These are phyloP conservation scores for Colletotrichum zoysiae DNA, from an alignment of 2,329 filamentous ascomycete species.

Conservation along the genomic window DNA sequence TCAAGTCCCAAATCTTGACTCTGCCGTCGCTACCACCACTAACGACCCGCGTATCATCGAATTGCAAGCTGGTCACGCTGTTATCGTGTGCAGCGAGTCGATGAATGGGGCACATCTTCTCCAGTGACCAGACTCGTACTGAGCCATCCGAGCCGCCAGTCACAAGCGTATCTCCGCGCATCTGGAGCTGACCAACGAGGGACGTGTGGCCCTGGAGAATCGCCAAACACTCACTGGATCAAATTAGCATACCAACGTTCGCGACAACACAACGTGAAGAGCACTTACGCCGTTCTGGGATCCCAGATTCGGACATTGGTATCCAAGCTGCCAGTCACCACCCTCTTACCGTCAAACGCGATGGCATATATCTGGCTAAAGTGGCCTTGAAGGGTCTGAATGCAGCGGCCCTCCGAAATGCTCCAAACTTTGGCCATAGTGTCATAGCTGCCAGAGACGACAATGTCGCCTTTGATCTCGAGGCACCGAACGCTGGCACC, in stretches of 20 bases:
- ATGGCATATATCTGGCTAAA: slow-evolving; percentile 99
- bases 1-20: slow-evolving; percentile 98
- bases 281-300: slow-evolving; percentile 81
- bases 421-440: slow-evolving; percentile 98
- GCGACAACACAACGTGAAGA: neutral
- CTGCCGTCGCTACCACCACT: slow-evolving; percentile 97
- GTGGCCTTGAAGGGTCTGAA: slow-evolving; percentile 91
- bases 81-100: slow-evolving; percentile 97
- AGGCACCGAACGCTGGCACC: slow-evolving; percentile 95
- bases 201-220: slow-evolving; percentile 97
- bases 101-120: slow-evolving; percentile 92
- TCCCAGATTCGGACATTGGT: slow-evolving; percentile 99
- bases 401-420: slow-evolving; percentile 92
- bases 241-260: slow-evolving; percentile 48
- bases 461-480: slow-evolving; percentile 94
- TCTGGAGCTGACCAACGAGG: slow-evolving; percentile 94
- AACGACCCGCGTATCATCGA: slow-evolving; percentile 94
- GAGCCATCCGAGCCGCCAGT: slow-evolving; percentile 97
- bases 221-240: slow-evolving; percentile 79
- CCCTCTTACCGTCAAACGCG: slow-evolving; percentile 92
- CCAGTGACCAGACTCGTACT: slow-evolving; percentile 94
- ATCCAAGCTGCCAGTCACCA: slow-evolving; percentile 95
- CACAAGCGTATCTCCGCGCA: slow-evolving; percentile 93
- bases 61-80: slow-evolving; percentile 96
- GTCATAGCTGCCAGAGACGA: slow-evolving; percentile 98